These are phyloP conservation scores for Fonsecaea pugnacius DNA, from an alignment of 2,329 filamentous ascomycete species.

Conservation along the genomic window DNA sequence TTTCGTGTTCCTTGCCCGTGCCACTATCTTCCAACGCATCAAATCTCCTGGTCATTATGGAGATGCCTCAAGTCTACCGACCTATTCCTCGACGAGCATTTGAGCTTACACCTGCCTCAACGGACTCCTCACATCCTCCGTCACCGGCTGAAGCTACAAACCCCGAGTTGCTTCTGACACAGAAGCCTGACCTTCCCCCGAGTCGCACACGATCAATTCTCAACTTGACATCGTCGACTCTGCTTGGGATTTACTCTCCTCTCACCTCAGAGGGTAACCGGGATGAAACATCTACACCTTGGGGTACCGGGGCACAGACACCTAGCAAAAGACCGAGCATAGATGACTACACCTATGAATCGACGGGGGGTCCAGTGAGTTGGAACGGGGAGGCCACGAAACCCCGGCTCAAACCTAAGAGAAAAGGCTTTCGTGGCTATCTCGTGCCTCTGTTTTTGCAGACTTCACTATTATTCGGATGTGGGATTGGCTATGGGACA, in stretches of 20 bases:
- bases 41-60: slow-evolving; percentile 27
- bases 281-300: slow-evolving; percentile 70
- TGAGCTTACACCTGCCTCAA: slow-evolving; percentile 58
- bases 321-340: slow-evolving; percentile 56
- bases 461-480: slow-evolving; percentile 69
- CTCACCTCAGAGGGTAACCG: slow-evolving; percentile 60
- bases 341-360: slow-evolving; percentile 48
- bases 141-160: slow-evolving; percentile 46
- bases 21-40: neutral
- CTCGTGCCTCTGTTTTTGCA: slow-evolving; percentile 63
- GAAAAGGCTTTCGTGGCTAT: slow-evolving; percentile 48
- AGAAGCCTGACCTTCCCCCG: slow-evolving; percentile 48
- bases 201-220: slow-evolving; percentile 76
- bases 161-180: slow-evolving; percentile 41
- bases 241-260: slow-evolving; percentile 87
- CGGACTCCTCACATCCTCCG: slow-evolving; percentile 48
- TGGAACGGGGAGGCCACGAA: slow-evolving; percentile 27
- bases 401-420: slow-evolving; percentile 39
- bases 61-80: slow-evolving; percentile 57
- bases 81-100: slow-evolving; percentile 76
- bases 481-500: slow-evolving; percentile 81
- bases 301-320: slow-evolving; percentile 76
- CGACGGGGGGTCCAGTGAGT: slow-evolving; percentile 32
- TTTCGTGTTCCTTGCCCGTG: neutral
- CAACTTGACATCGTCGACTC: slow-evolving; percentile 85